Evolutionary conservation across 805 yeast genomes (phyloP).

Genomic region (Starmerella riodocensis): DNA sequence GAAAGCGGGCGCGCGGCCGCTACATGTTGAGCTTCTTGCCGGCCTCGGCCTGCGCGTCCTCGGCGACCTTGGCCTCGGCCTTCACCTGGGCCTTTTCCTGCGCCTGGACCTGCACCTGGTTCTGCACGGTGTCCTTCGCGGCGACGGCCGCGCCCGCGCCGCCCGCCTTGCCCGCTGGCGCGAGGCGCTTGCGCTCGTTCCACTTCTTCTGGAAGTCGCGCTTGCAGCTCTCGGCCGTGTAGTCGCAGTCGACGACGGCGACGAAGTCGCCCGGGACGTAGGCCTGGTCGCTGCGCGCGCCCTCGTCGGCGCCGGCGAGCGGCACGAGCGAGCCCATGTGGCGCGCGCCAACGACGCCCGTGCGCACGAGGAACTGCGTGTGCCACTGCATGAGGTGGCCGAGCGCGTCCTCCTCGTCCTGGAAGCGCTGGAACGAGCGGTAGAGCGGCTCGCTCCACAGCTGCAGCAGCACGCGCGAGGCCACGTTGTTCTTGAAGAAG

Average conservation of each 20-base stretch:
- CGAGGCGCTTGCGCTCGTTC: slow-evolving; percentile 22
- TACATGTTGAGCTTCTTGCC: not conserved
- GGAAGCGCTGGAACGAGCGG: slow-evolving; percentile 49
- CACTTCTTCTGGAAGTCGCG: slow-evolving; percentile 24
- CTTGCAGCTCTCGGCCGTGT: slow-evolving; percentile 21
- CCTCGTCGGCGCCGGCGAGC: slow-evolving; percentile 15
- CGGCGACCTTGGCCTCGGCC: slow-evolving; percentile 16
- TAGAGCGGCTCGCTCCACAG: slow-evolving; percentile 64
- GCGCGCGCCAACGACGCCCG: slow-evolving; percentile 59
- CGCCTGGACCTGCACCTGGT: slow-evolving; percentile 20
- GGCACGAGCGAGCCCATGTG: slow-evolving; percentile 32
- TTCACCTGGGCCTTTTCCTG: slow-evolving; percentile 19
- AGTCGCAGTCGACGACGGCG: slow-evolving; percentile 27
- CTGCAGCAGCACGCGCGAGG: slow-evolving; percentile 54
- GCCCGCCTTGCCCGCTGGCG: not conserved
- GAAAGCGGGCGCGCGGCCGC: too few relatives aligned
- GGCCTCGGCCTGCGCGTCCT: slow-evolving; percentile 7
- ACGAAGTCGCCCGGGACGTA: slow-evolving; percentile 28
- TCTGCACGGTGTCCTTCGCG: slow-evolving; percentile 17
- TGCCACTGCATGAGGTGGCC: slow-evolving; percentile 95
- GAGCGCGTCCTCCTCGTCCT: slow-evolving; percentile 43
- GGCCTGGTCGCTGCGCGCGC: slow-evolving; percentile 19
- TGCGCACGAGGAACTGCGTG: slow-evolving; percentile 58
- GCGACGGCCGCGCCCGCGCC: slow-evolving; percentile 4
- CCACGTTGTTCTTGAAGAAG: slow-evolving; percentile 50